phyloP scores from a whole-genome alignment of 345 rosid species.

The Carallia brachiata region DNA sequence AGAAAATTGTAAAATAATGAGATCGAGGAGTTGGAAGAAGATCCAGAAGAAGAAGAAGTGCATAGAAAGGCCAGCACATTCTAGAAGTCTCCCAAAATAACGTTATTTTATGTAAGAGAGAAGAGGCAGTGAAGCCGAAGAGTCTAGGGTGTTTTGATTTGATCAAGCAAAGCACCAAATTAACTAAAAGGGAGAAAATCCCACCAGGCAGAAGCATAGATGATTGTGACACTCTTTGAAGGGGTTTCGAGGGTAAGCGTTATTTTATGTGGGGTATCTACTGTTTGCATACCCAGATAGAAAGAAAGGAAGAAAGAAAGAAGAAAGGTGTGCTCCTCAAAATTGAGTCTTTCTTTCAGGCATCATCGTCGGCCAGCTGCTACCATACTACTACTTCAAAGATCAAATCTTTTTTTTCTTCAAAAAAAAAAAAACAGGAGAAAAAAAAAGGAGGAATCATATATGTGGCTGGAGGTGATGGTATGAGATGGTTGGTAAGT shows the following conservation, averaged over 20 bases:
- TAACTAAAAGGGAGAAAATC: slow-evolving; percentile 28
- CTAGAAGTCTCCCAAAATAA: not conserved
- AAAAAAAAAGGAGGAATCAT: not conserved
- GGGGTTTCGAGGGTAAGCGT: slow-evolving; percentile 21
- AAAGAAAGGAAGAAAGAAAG: too few relatives aligned
- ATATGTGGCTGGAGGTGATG: too few relatives aligned
- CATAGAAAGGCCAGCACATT: slow-evolving; percentile 2
- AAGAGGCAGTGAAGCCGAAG: slow-evolving; percentile 33
- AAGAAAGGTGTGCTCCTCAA: slow-evolving; percentile 9
- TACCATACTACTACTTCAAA: not conserved
- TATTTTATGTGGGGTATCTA: slow-evolving; percentile 46
- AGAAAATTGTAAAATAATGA: slow-evolving; percentile 18
- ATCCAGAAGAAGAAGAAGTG: not conserved
- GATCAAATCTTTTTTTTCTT: slow-evolving; percentile 17
- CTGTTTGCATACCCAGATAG: slow-evolving; percentile 15
- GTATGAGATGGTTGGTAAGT: too few relatives aligned
- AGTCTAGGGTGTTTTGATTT: slow-evolving; percentile 26
- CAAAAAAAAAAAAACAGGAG: not conserved
- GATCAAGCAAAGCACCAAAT: slow-evolving; percentile 43
- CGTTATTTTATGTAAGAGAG: slow-evolving; percentile 34
- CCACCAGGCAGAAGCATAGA: slow-evolving; percentile 27
- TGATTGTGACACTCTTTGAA: slow-evolving; percentile 12
- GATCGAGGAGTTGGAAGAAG: slow-evolving; percentile 25
- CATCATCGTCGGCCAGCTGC: not conserved
- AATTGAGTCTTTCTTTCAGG: slow-evolving; percentile 13